Percentiles rank a stretch among this genome's conserved stretches.
These are phyloP conservation scores for Saxophila tyrrhenica DNA, from an alignment of 495 filamentous ascomycete species.

Conservation along the genomic window DNA sequence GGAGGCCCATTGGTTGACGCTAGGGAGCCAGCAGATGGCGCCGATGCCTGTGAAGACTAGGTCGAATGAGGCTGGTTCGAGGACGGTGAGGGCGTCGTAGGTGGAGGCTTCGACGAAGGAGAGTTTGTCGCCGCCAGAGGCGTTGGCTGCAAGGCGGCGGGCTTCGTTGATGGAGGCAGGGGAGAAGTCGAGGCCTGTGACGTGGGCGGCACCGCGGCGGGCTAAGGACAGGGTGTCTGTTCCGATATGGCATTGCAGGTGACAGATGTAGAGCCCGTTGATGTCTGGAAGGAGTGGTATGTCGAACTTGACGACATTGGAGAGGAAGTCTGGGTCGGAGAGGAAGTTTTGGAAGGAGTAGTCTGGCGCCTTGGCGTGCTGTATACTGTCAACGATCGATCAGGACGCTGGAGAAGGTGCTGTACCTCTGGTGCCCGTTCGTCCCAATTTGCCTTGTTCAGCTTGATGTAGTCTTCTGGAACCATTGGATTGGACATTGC, in stretches of 20 bases:
- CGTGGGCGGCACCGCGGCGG: neutral
- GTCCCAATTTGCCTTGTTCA: conserved; percentile 8
- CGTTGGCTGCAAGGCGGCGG: neutral
- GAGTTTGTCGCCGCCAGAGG: neutral
- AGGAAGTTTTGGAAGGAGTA: neutral
- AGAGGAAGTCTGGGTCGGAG: neutral
- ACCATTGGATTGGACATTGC: neutral
- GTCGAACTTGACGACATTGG: conserved; percentile 2
- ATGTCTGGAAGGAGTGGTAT: neutral
- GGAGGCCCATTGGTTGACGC: neutral
- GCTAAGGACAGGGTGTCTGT: conserved; percentile 6
- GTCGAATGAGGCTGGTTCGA: neutral
- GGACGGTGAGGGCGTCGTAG: neutral
- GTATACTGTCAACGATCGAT: neutral
- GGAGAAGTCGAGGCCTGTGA: conserved; percentile 4
- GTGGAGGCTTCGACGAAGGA: neutral
- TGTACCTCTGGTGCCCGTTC: conserved; percentile 6
- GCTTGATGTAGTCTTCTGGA: neutral
- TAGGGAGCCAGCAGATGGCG: conserved; percentile 4
- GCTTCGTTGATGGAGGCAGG: neutral
- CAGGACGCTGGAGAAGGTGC: neutral
- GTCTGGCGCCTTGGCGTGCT: conserved; percentile 5
- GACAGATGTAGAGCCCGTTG: neutral
- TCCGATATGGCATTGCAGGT: conserved; percentile 10
- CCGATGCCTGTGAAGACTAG: conserved; percentile 6